Percentiles rank a stretch among this genome's conserved stretches.
Evolutionary conservation across 164 flowering plant genomes (phyloP).

Genomic region (Nelumbo lutea): DNA sequence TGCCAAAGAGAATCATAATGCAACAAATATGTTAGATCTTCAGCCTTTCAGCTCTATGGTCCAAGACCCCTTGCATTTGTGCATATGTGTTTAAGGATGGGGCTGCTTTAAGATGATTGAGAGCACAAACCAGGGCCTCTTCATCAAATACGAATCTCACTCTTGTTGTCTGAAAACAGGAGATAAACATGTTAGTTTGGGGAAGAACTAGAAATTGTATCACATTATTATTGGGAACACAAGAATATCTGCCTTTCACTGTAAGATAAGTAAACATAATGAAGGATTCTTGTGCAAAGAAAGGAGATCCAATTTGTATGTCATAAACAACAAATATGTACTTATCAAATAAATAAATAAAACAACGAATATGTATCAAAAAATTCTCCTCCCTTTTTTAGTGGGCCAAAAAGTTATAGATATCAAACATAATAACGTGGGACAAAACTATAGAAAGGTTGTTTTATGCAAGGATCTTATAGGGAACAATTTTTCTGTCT

Average conservation of each 20-base stretch:
- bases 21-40: not conserved
- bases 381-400: too few relatives aligned
- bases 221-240: too few relatives aligned
- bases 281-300: too few relatives aligned
- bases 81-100: not conserved
- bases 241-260: too few relatives aligned
- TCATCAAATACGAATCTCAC: conserved; percentile 87
- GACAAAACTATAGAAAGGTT: not conserved
- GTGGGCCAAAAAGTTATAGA: too few relatives aligned
- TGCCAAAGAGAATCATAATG: not conserved
- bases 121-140: conserved; percentile 77
- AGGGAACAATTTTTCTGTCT: not conserved
- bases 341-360: too few relatives aligned
- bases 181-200: conserved; percentile 9
- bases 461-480: not conserved
- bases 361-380: too few relatives aligned
- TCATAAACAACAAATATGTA: too few relatives aligned
- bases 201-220: not conserved
- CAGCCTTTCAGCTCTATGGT: not conserved
- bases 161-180: conserved; percentile 65
- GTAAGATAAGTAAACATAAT: too few relatives aligned
- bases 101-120: conserved; percentile 2
- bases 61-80: not conserved
- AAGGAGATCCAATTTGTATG: too few relatives aligned
- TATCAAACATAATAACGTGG: too few relatives aligned